phyloP scores from a whole-genome alignment of 345 rosid species.

The Punica granatum region DNA sequence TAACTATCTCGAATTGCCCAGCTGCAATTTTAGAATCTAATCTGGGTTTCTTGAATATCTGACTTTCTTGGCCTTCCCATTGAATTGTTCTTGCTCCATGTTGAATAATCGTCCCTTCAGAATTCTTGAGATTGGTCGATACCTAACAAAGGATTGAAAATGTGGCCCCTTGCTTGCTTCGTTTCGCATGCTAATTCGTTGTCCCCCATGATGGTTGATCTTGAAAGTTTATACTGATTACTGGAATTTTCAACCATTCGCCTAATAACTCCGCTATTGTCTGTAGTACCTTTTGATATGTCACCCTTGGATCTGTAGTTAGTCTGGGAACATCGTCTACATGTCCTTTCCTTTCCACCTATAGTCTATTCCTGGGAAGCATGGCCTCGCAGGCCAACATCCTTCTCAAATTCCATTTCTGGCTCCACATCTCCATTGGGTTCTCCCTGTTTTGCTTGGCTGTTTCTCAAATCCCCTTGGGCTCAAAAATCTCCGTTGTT shows the following conservation, averaged over 20 bases:
- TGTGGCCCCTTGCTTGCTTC: background rate
- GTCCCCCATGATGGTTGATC: background rate
- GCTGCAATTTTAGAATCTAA: background rate
- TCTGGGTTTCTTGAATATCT: background rate
- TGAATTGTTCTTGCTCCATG: background rate
- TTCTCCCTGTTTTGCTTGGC: constrained; percentile 26
- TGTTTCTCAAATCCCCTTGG: constrained; percentile 47
- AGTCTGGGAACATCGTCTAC: background rate
- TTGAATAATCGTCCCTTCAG: background rate
- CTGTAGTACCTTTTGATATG: background rate
- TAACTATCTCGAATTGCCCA: background rate
- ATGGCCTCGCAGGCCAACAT: background rate
- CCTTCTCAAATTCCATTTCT: constrained; percentile 14
- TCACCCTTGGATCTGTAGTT: background rate
- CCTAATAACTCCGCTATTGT: background rate
- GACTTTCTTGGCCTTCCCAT: background rate
- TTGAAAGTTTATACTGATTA: background rate
- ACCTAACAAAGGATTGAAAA: constrained; percentile 4
- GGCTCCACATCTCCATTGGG: constrained; percentile 30
- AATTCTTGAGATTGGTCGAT: background rate
- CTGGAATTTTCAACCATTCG: background rate
- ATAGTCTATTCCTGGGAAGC: background rate
- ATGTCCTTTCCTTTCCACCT: background rate
- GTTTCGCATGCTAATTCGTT: background rate
- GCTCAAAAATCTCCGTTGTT: constrained; percentile 47